Evolutionary conservation across 2,329 filamentous ascomycete species (phyloP).

Genomic region (Cercospora nicotianae): DNA sequence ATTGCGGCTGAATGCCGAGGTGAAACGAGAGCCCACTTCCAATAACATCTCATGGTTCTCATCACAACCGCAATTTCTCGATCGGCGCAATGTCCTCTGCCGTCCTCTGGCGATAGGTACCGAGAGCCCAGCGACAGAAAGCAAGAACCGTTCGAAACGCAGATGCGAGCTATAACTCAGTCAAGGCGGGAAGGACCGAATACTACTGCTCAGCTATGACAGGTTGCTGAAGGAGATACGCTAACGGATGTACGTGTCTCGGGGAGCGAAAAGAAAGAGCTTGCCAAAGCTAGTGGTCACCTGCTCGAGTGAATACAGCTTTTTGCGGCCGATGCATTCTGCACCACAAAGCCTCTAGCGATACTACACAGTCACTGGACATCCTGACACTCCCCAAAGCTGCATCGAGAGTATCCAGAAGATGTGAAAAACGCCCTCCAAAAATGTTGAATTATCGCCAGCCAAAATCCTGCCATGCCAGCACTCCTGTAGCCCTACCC

Average conservation of each 20-base stretch:
- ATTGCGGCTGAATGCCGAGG: background rate
- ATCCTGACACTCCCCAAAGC: background rate
- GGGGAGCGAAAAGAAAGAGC: background rate
- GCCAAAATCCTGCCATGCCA: background rate
- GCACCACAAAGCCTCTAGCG: background rate
- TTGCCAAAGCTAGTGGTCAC: background rate
- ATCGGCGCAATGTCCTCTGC: background rate
- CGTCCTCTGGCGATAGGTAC: background rate
- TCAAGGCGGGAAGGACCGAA: background rate
- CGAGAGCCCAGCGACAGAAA: background rate
- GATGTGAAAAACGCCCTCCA: background rate
- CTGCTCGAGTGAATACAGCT: background rate
- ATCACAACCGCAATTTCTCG: background rate
- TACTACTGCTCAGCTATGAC: background rate
- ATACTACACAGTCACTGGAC: background rate
- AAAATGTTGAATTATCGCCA: background rate
- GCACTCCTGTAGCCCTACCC: background rate
- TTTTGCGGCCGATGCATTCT: background rate
- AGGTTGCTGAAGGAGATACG: background rate
- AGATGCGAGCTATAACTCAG: background rate
- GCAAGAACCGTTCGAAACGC: background rate
- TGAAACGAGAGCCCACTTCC: background rate
- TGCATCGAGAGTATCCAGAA: background rate
- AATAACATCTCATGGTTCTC: background rate
- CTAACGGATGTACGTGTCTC: background rate